phyloP scores from a whole-genome alignment of 108 stramenopile species.

The Discostella pseudostelligera region DNA sequence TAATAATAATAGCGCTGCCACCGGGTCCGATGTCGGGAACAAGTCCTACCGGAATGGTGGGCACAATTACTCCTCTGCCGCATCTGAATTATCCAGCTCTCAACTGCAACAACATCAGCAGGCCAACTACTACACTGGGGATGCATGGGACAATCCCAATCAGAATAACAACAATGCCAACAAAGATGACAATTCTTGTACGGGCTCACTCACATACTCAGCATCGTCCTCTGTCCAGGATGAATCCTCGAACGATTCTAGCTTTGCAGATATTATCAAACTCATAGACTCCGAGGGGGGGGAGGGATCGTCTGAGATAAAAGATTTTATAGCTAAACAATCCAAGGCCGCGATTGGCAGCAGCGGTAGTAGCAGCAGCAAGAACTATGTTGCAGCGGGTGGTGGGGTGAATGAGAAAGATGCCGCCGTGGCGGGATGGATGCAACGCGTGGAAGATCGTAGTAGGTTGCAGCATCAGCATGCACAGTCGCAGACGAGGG shows the following conservation, averaged over 20 bases:
- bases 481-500: neutral
- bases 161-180: constrained; percentile 6
- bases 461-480: constrained; percentile 18
- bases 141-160: constrained; percentile 23
- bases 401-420: neutral
- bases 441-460: constrained; percentile 36
- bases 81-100: constrained; percentile 4
- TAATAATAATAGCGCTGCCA: neutral
- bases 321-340: constrained; percentile 28
- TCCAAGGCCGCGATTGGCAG: constrained; percentile 15
- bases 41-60: neutral
- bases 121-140: constrained; percentile 20
- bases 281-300: constrained; percentile 34
- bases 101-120: neutral
- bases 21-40: constrained; percentile 5
- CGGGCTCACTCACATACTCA: constrained; percentile 42
- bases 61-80: constrained; percentile 29
- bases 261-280: constrained; percentile 46
- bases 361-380: neutral
- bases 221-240: constrained; percentile 39
- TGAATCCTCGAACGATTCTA: constrained; percentile 31
- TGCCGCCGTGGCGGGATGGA: constrained; percentile 40
- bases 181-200: constrained; percentile 34
- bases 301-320: constrained; percentile 32
- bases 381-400: constrained; percentile 5